Evolutionary conservation across 2,329 filamentous ascomycete genomes (phyloP), one percentile per base, ranked within the genome.

Genomic region (Apiospora marii): DNA sequence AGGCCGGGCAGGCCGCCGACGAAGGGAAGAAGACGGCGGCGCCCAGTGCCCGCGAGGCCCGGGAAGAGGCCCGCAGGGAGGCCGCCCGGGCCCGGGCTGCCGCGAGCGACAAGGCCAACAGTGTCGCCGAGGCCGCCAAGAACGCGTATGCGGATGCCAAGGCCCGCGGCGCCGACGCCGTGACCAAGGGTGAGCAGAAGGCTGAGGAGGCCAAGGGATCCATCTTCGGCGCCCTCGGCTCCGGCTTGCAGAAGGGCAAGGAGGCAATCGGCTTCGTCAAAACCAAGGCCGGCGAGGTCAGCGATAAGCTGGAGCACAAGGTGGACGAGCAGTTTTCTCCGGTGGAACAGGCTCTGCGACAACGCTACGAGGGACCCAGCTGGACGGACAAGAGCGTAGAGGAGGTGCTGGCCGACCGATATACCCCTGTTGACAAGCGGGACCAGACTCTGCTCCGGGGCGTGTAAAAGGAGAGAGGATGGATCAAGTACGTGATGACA

Each of bases 331-430:
- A 78, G 67, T 53, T 82, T 69, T 76, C 84, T 5, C 80, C 85
- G 2, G 83, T 87, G 22, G 84, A 90, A 77, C 84, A 81, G 79
- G 88, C 88, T 13, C 81, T 88, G 73, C 81, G 84, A 72, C 83
- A 90, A 81, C 83, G 89, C 69, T 91, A 86, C 75, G 82, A 86
- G 79, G 84, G 83, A 75, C 77, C 82, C 6, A 72, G 74, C 58
- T 80, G 80, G 8, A 78, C 85, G 74, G 82, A 84, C 73, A 87
- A 87, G 81, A 87, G 83, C 67, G 86, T 88, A 27, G 84, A 88
- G 74, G 86, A 90, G 78, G 83, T 85, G 58, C 80, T 85, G 68
- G 80, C 80, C 37, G 82, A 81, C 67, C 75, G 79, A 72, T 80
- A 80, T 69, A 41, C 69, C 46, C 76, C 78, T 1, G 22, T 71